phyloP scores from a whole-genome alignment of 2,329 filamentous ascomycete genomes.

The Scleromitrula shiraiana region DNA sequence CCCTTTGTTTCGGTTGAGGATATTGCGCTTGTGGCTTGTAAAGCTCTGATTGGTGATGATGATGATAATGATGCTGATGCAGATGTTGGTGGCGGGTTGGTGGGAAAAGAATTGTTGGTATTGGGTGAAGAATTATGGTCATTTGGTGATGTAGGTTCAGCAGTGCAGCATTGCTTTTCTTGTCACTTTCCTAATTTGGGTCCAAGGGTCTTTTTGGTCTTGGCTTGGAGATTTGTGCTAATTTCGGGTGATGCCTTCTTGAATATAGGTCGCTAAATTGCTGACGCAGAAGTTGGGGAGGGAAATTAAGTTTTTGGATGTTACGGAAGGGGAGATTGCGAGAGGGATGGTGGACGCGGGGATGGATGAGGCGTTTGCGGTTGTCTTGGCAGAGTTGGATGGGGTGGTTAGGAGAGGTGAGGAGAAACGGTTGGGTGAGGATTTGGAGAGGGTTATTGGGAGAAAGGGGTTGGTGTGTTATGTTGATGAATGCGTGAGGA shows the following conservation, averaged over 20 bases:
- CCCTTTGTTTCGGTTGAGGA: neutral
- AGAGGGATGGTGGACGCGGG: neutral
- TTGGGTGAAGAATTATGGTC: slow-evolving; percentile 24
- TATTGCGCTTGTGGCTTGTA: neutral
- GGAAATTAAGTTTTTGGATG: neutral
- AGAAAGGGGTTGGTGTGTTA: neutral
- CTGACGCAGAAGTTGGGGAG: neutral
- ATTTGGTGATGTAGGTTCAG: neutral
- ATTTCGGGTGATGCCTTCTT: neutral
- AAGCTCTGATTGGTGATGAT: neutral
- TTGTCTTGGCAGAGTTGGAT: neutral
- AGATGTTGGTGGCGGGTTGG: neutral
- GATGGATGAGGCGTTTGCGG: neutral
- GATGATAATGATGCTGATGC: neutral
- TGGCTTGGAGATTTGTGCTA: too few species aligned
- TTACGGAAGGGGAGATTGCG: neutral
- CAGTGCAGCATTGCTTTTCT: too few species aligned
- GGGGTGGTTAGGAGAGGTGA: neutral
- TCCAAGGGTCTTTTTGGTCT: too few species aligned
- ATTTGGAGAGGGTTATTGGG: neutral
- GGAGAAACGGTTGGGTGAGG: neutral
- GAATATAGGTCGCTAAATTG: neutral
- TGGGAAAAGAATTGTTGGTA: neutral
- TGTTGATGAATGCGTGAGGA: neutral
- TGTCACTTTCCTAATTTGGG: too few species aligned